Base-by-base conservation (phyloP, 2,329 filamentous ascomycete genomes). In the Aureobasidium sp. region DNA sequence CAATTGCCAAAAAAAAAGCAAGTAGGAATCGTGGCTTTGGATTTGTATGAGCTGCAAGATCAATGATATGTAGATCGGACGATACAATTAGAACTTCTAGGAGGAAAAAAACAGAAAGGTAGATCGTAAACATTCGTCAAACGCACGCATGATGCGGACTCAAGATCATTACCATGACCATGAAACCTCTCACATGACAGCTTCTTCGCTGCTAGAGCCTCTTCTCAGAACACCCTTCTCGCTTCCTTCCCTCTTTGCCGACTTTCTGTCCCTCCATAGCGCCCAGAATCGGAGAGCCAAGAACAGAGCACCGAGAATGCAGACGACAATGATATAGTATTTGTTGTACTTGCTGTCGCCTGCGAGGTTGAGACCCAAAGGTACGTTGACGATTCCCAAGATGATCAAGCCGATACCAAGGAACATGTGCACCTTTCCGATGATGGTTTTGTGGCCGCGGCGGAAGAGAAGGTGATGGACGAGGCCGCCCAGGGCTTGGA, bases 351-450 rank as follows among this genome's bases (percentile, higher is more conserved):
- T 71, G n/a, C 74, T 67, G 59, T 81, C 80, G 15, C 79, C 72
- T 2, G 84, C 82, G 58, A 86, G 80, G 0, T 77, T 76, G 68
- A 86, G 85, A 27, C 85, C 85, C 5, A 85, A 71, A 65, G 85
- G 84, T 24, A 77, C 81, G 65, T 86, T 85, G 60, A 81, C 67
- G 17, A 82, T 73, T 48, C 82, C 84, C 3, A 84, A 67, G 11
- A 79, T 69, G 22, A 86, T 76, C 39, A 83, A 75, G 3, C 79
- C 49, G 15, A 83, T 78, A 2, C 85, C 85, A 3, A 84, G 72
- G 79, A 83, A 83, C 22, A 82, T 71, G 70, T 87, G 85, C 27
- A 81, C 73, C 19, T 75, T 79, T 58, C 80, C 77, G 37, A 83
- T 75, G 65, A 77, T 76, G 29, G 82, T 82, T 1, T 79, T 80